Conservation (phyloP, 768 basidiomycete genomes). For the Russula sp. region DNA sequence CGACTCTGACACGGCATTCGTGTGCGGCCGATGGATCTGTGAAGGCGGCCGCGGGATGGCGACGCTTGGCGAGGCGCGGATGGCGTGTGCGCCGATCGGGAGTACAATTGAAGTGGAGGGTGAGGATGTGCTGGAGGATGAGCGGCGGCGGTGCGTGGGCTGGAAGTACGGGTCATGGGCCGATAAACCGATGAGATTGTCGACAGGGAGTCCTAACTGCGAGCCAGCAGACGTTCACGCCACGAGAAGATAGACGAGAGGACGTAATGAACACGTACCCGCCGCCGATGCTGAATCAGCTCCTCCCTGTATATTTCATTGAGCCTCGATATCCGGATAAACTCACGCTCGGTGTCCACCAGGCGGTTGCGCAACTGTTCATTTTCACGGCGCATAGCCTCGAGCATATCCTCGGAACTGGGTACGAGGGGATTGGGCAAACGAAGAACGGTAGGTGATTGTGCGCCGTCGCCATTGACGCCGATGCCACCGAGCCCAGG, state of each 20-base stretch:
- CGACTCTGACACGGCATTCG: slow-evolving; percentile 39
- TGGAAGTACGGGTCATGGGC: slow-evolving; percentile 63
- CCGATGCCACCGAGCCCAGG: slow-evolving; percentile 4
- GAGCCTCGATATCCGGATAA: slow-evolving; percentile 60
- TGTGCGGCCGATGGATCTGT: slow-evolving; percentile 51
- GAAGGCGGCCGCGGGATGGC: slow-evolving; percentile 71
- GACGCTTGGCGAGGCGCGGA: slow-evolving; percentile 42
- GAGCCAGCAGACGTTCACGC: not conserved
- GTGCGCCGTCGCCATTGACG: slow-evolving; percentile 24
- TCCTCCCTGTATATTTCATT: slow-evolving; percentile 85
- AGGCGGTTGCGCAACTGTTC: slow-evolving; percentile 60
- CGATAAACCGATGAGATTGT: slow-evolving; percentile 64
- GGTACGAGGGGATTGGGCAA: slow-evolving; percentile 31
- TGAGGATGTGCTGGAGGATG: slow-evolving; percentile 37
- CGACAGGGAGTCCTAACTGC: slow-evolving; percentile 69
- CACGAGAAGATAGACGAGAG: not conserved
- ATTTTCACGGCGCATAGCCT: slow-evolving; percentile 73
- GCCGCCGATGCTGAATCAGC: slow-evolving; percentile 64
- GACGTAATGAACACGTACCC: slow-evolving; percentile 41
- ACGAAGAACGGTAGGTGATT: slow-evolving; percentile 15
- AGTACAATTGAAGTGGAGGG: slow-evolving; percentile 38
- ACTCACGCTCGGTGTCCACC: slow-evolving; percentile 71
- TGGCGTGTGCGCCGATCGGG: slow-evolving; percentile 21
- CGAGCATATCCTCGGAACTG: slow-evolving; percentile 53
- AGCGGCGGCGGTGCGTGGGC: slow-evolving; percentile 58